Evolutionary conservation across 2,329 filamentous ascomycete genomes (phyloP).

Genomic region (Fusarium liriodendri): DNA sequence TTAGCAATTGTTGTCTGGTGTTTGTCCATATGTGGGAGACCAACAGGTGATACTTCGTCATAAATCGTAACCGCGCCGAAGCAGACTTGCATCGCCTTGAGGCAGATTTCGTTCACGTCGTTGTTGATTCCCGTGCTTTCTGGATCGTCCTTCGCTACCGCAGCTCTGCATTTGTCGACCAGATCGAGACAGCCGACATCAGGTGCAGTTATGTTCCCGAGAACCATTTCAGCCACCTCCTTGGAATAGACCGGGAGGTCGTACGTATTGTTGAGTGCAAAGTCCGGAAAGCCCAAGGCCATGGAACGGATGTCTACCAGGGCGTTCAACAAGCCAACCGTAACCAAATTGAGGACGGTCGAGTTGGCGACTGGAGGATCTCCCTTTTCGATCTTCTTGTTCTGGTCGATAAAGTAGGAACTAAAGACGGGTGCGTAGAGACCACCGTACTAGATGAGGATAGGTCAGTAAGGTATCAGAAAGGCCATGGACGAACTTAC

Average conservation of each 20-base stretch:
- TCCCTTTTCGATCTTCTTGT: constrained; percentile 51
- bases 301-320: constrained; percentile 72
- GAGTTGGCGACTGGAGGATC: constrained; percentile 48
- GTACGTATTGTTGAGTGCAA: constrained; percentile 73
- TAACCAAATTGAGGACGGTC: constrained; percentile 61
- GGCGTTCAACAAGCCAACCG: constrained; percentile 75
- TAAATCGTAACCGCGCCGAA: constrained; percentile 6
- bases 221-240: constrained; percentile 41
- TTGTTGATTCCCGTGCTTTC: constrained; percentile 50
- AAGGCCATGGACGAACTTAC: neutral
- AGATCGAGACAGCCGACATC: constrained; percentile 61
- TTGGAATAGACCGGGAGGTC: constrained; percentile 66
- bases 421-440: constrained; percentile 73
- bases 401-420: constrained; percentile 66
- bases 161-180: constrained; percentile 61
- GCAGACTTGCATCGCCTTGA: constrained; percentile 55
- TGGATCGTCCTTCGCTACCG: constrained; percentile 47
- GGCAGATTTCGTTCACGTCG: constrained; percentile 58
- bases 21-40: neutral
- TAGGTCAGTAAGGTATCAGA: neutral
- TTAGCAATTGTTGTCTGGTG: neutral
- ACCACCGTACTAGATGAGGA: constrained; percentile 62
- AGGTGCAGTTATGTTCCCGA: constrained; percentile 17
- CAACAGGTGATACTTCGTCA: neutral
- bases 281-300: constrained; percentile 62